A percentile compares a stretch with the other conserved stretches of the same genome.
Conservation (phyloP, 129 eudicot genomes). For the Centella asiatica region DNA sequence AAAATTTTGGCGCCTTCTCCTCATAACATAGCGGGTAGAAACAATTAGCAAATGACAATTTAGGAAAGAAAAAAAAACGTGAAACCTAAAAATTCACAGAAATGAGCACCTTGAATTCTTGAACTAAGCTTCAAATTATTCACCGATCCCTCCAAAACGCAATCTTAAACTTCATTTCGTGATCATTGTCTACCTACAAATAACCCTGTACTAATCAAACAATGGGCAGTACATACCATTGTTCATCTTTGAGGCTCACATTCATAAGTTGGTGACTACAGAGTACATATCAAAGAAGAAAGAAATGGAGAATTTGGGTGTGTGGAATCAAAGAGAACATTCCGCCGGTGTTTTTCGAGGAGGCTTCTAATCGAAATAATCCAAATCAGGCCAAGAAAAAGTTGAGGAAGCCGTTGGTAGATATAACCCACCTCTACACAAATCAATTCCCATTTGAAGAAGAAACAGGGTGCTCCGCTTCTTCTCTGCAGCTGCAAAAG, state of each 20-base stretch:
- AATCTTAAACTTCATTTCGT: no score
- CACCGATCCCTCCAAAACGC: no score
- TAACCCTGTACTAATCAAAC: no score
- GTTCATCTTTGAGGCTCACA: not conserved
- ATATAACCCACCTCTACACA: not conserved
- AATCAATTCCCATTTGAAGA: not conserved
- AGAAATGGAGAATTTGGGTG: not conserved
- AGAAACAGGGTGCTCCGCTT: not conserved
- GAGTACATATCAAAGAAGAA: not conserved
- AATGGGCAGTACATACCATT: no score
- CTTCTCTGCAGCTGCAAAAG: not conserved
- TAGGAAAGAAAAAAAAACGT: no score
- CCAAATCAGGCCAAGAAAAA: not conserved
- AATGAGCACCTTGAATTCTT: no score
- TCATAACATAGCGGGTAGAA: no score
- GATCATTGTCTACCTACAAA: no score
- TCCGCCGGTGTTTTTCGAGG: not conserved
- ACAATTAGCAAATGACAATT: no score
- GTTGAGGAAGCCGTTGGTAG: not conserved
- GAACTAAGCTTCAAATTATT: no score
- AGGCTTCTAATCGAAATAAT: not conserved
- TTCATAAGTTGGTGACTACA: not conserved
- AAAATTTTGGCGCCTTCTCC: no score
- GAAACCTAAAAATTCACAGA: no score
- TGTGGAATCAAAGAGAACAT: not conserved